Evolutionary conservation across 1,139 yeast species (phyloP).

Genomic region (Protomyces lactucae-debilis): DNA sequence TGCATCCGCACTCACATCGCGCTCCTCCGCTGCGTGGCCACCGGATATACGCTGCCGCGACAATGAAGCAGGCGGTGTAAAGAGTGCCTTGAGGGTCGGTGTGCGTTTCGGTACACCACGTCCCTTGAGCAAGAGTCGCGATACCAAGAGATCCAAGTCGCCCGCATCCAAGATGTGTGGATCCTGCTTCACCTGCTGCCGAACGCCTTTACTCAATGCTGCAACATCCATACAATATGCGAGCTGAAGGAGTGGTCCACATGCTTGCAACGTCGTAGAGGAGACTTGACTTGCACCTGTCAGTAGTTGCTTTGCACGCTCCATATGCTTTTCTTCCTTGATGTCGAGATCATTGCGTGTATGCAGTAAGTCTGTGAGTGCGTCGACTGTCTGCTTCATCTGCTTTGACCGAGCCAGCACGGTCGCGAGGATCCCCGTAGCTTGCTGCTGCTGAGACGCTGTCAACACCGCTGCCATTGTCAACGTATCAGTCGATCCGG

Average conservation of each 20-base stretch:
- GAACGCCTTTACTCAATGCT: not conserved
- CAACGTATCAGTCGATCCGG: not conserved
- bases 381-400: not conserved
- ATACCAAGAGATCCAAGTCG: not conserved
- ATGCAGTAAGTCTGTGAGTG: not conserved
- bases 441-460: not conserved
- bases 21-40: no score
- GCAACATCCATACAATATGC: not conserved
- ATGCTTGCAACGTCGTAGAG: not conserved
- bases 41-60: no score
- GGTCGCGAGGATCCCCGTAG: not conserved
- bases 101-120: no score
- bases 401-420: not conserved
- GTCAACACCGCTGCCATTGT: not conserved
- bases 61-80: no score
- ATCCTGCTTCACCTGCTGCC: not conserved
- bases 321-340: not conserved
- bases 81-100: no score
- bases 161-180: not conserved
- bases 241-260: not conserved
- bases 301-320: not conserved
- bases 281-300: not conserved
- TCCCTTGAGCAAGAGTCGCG: no score
- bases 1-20: no score
- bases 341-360: not conserved